A percentile compares a stretch with the other conserved stretches of the same genome.
phyloP scores from a whole-genome alignment of 306 rosid genomes.

The Cicer arietinum region DNA sequence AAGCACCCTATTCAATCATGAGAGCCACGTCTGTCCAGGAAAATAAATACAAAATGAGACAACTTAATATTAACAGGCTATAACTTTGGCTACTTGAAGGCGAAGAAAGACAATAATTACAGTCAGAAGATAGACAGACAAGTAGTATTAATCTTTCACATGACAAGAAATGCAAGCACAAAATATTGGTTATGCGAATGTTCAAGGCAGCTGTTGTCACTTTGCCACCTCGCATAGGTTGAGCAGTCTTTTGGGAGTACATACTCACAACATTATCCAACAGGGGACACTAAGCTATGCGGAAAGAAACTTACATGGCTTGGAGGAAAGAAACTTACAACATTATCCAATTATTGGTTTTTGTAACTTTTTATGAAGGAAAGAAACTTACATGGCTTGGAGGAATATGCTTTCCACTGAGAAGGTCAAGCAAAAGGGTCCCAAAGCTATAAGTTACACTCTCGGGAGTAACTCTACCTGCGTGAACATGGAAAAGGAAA shows the following conservation, averaged over 20 bases:
- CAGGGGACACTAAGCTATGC: not conserved
- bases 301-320: conserved; percentile 81
- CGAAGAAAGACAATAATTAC: conserved; percentile 13
- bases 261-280: not conserved
- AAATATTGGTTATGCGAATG: not conserved
- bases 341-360: not conserved
- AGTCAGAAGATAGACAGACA: not conserved
- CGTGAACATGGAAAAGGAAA: conserved; percentile 43
- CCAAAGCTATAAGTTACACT: conserved; percentile 96
- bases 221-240: not conserved
- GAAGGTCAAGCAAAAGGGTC: conserved; percentile 94
- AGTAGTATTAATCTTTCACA: not conserved
- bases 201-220: not conserved
- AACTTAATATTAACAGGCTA: conserved; percentile 28
- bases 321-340: conserved; percentile 62
- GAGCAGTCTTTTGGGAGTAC: conserved; percentile 1
- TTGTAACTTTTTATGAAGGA: conserved; percentile 14
- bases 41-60: not conserved
- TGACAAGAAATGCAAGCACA: not conserved
- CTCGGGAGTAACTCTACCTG: conserved; percentile 93
- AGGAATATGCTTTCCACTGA: conserved; percentile 98
- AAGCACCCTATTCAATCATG: conserved; percentile 19
- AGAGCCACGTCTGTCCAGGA: not conserved
- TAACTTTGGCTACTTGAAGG: conserved; percentile 11
- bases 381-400: conserved; percentile 90